Conservation (phyloP, 2,329 filamentous ascomycete species). For the Drechslerella dactyloides region DNA sequence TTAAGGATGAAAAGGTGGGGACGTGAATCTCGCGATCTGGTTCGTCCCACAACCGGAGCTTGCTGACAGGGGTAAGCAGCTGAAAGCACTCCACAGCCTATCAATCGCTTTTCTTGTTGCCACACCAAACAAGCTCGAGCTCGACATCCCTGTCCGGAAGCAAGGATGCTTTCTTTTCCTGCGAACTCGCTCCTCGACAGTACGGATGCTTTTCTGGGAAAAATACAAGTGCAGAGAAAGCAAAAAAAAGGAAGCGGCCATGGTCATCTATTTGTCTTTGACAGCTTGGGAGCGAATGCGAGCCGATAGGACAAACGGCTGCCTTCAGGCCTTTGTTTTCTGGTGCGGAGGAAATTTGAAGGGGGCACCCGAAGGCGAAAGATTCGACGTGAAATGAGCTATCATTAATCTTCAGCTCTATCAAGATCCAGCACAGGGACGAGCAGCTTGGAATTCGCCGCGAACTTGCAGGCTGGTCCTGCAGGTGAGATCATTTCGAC, state of each 20-base stretch:
- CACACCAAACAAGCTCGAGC: conserved; percentile 51
- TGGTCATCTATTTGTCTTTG: conserved; percentile 34
- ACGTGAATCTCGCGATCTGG: conserved; percentile 51
- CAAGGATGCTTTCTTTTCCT: conserved; percentile 40
- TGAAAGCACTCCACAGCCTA: conserved; percentile 46
- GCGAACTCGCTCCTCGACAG: conserved; percentile 31
- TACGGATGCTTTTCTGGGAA: conserved; percentile 44
- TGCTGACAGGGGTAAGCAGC: conserved; percentile 46
- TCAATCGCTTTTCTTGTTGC: conserved; percentile 45
- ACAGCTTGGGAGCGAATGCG: conserved; percentile 35
- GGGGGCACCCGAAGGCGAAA: conserved; percentile 50
- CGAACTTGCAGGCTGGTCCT: conserved; percentile 14
- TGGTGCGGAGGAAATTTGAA: conserved; percentile 47
- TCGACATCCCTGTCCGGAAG: conserved; percentile 38
- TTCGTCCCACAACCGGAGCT: conserved; percentile 50
- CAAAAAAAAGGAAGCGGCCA: conserved; percentile 30
- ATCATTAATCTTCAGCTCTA: conserved; percentile 41
- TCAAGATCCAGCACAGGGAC: conserved; percentile 22
- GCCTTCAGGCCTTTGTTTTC: conserved; percentile 32
- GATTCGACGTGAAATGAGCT: conserved; percentile 38
- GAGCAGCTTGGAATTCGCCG: conserved; percentile 25
- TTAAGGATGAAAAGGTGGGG: conserved; percentile 46
- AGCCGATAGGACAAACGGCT: conserved; percentile 47
- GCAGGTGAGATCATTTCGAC: conserved; percentile 24
- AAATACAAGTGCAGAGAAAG: conserved; percentile 23